phyloP scores from a whole-genome alignment of 2,329 filamentous ascomycete species.

The Pseudogymnoascus sp. region DNA sequence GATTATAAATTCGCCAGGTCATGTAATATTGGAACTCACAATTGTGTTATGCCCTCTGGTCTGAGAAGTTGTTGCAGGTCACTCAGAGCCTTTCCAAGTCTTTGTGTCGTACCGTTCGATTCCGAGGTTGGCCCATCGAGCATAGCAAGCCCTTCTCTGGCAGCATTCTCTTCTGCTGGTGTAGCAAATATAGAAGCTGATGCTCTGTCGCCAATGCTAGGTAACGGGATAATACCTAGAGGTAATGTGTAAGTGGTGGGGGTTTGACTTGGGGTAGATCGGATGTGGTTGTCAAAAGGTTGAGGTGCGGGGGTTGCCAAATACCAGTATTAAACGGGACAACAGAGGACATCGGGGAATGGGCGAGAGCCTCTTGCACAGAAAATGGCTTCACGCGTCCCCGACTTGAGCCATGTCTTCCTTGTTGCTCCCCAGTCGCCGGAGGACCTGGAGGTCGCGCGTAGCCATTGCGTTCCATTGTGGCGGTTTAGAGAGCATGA shows the following conservation, averaged over 20 bases:
- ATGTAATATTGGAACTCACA: slow-evolving; percentile 18
- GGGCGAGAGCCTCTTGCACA: slow-evolving; percentile 70
- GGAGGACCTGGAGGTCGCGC: slow-evolving; percentile 10
- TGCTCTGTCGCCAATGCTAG: slow-evolving; percentile 45
- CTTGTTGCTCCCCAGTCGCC: not conserved
- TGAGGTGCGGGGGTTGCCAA: slow-evolving; percentile 14
- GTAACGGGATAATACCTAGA: slow-evolving; percentile 57
- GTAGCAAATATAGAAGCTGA: slow-evolving; percentile 43
- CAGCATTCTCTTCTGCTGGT: slow-evolving; percentile 44
- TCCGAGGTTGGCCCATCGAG: slow-evolving; percentile 62
- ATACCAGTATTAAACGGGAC: slow-evolving; percentile 68
- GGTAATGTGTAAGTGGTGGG: slow-evolving; percentile 16
- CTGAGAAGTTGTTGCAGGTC: slow-evolving; percentile 68
- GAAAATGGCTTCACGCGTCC: slow-evolving; percentile 41
- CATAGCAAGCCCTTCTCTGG: slow-evolving; percentile 48
- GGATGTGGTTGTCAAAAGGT: slow-evolving; percentile 1
- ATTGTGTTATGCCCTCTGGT: slow-evolving; percentile 60
- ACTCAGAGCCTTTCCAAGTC: slow-evolving; percentile 61
- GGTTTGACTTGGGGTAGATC: slow-evolving; percentile 8
- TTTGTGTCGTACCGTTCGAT: slow-evolving; percentile 49
- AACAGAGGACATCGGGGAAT: slow-evolving; percentile 72
- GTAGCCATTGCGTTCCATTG: slow-evolving; percentile 24
- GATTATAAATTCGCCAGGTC: not conserved
- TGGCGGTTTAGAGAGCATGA: slow-evolving; percentile 10
- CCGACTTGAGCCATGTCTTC: not conserved